These are phyloP conservation scores for Aspergillus fumigatus DNA, from an alignment of 2,329 filamentous ascomycete species.

Conservation along the genomic window DNA sequence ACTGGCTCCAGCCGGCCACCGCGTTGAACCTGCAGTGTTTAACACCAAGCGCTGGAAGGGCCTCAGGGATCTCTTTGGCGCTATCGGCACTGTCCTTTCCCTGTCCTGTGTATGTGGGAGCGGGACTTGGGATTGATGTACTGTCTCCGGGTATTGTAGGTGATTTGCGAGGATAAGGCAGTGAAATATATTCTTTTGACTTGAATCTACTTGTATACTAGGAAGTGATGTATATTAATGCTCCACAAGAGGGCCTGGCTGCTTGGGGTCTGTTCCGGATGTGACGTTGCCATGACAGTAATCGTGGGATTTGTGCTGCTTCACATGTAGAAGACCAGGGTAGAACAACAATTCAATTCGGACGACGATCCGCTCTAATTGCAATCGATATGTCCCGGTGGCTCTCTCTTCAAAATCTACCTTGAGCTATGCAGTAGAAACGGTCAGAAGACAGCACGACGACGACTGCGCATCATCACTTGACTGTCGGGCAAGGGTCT, in stretches of 20 bases:
- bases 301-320: neutral
- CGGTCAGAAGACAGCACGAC: neutral
- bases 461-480: neutral
- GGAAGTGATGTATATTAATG: neutral
- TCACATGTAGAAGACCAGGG: neutral
- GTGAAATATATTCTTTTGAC: neutral
- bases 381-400: neutral
- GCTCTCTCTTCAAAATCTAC: neutral
- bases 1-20: slow-evolving; percentile 28
- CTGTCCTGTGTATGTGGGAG: neutral
- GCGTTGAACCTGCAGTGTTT: slow-evolving; percentile 18
- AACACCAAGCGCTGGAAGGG: slow-evolving; percentile 50
- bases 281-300: neutral
- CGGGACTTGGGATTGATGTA: neutral
- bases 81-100: neutral
- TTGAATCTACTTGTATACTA: neutral
- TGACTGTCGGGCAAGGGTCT: neutral
- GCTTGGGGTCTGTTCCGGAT: neutral
- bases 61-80: slow-evolving; percentile 50
- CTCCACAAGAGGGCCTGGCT: neutral
- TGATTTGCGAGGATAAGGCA: neutral
- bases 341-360: neutral
- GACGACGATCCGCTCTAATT: neutral
- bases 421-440: neutral
- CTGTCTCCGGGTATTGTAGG: neutral